Percentiles rank a stretch among this genome's conserved stretches.
Evolutionary conservation across 169 alveolate genomes (phyloP).

Genomic region (Eimeria necatrix): DNA sequence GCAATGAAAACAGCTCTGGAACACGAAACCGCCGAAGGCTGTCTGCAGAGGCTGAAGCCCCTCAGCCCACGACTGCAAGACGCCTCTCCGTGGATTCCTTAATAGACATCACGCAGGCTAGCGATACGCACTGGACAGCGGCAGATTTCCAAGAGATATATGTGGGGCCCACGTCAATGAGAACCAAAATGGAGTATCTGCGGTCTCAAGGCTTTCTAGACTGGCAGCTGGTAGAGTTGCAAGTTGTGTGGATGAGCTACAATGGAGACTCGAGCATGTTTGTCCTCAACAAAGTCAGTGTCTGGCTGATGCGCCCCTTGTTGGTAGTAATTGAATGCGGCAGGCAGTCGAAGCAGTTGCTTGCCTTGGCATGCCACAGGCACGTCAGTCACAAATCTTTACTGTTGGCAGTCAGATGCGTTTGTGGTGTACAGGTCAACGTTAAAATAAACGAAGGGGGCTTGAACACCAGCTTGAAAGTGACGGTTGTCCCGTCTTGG

Average conservation of each 20-base stretch:
- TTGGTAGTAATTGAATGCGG: no score
- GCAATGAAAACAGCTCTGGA: background rate
- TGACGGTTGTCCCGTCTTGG: conserved; percentile 69
- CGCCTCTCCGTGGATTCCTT: background rate
- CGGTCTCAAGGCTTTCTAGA: conserved; percentile 50
- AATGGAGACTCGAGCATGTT: conserved; percentile 78
- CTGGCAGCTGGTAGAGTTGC: conserved; percentile 44
- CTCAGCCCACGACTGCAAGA: background rate
- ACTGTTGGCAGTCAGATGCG: background rate
- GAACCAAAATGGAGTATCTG: conserved; percentile 25
- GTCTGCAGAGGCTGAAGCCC: background rate
- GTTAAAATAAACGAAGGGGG: conserved; percentile 29
- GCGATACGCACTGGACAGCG: conserved; percentile 62
- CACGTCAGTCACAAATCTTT: background rate
- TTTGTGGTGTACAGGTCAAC: background rate
- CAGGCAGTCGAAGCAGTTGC: no score
- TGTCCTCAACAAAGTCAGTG: conserved; percentile 67
- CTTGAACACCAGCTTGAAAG: conserved; percentile 34
- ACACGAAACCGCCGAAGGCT: background rate
- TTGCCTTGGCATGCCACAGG: no score
- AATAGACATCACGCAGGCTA: background rate
- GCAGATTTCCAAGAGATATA: conserved; percentile 60
- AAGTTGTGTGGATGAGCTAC: conserved; percentile 66
- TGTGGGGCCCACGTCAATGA: conserved; percentile 41
- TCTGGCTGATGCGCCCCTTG: background rate